Base-by-base conservation (phyloP, 306 rosid species). In the Quillaja saponaria region DNA sequence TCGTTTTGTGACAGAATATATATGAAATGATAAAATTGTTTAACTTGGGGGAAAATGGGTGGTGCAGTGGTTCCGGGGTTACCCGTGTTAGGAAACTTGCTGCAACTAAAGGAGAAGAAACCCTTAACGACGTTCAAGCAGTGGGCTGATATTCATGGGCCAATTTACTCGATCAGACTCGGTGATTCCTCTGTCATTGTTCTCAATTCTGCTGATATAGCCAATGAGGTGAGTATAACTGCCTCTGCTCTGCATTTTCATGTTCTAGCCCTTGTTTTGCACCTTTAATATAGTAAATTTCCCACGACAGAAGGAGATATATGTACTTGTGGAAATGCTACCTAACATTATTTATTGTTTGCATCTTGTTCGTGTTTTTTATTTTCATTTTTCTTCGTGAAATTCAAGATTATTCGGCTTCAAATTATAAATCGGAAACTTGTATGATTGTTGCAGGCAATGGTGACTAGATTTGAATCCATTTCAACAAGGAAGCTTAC, bases 61-160 rank as follows among this genome's bases (percentile, higher is more conserved):
- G 50, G n/a, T 71, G 80, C 78, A 92, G 99, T 10, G 71, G 88
- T 92, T 63, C 90, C 91, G 2, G 95, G 98, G 58, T 8, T 86
- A 6, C 96, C 96, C 6, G 45, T 92, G 75, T 16, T 92, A 1
- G 99, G 99, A 55, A 92, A 92, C 76, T 58, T 92, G 73, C 78
- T 92, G 61, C 99, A 92, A 46, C 65, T 92, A 72, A 92, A 83
- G 84, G 99, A 92, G 83, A 89, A 89, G 83, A 92, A 92, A 57
- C 99, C 99, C 11, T 71, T 89, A 78, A 84, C 78, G 78, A 89
- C 99, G 6, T 92, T 89, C 74, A 41, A 80, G 0, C 67, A n/a
- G 35, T 84, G 90, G 95, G 84, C 95, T 7, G 77, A 82, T 34
- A 64, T 61, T 21, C 52, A 84, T 58, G 99, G 99, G 0, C 95